Percentiles rank a stretch among this genome's conserved stretches.
phyloP scores from a whole-genome alignment of 148 eudicot species.

The Chenopodium quinoa region DNA sequence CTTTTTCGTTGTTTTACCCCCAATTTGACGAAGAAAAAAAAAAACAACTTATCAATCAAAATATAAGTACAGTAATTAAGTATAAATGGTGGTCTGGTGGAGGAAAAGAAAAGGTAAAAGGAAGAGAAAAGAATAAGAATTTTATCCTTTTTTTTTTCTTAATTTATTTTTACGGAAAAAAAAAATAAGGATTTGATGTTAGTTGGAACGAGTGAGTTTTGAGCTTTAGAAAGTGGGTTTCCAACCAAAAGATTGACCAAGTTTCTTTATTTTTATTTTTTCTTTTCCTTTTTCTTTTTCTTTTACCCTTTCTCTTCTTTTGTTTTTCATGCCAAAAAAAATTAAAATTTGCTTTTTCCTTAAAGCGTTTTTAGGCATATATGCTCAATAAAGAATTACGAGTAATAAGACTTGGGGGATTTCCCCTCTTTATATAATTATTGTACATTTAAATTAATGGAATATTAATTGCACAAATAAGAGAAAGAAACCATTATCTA shows the following conservation, averaged over 20 bases:
- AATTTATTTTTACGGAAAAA: background rate
- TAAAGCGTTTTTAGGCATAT: background rate
- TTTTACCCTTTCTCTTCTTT: background rate
- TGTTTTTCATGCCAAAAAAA: constrained; percentile 14
- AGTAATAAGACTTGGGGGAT: too few relatives aligned
- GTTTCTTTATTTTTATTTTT: background rate
- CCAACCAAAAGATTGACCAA: constrained; percentile 17
- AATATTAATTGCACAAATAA: too few relatives aligned
- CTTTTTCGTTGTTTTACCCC: too few relatives aligned
- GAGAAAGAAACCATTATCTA: too few relatives aligned
- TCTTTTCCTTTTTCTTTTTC: constrained; percentile 8
- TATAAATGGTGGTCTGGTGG: background rate
- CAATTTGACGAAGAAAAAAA: background rate
- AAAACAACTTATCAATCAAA: background rate
- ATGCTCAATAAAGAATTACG: too few relatives aligned
- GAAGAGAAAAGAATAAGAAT: background rate
- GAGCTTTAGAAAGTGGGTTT: constrained; percentile 1
- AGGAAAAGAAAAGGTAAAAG: background rate
- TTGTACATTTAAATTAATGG: too few relatives aligned
- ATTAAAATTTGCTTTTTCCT: background rate
- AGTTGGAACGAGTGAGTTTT: constrained; percentile 4
- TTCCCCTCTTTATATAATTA: too few relatives aligned
- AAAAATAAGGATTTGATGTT: background rate
- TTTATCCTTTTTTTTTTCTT: background rate
- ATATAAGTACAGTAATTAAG: background rate